Evolutionary conservation across 1,284 basidiomycete species (phyloP).

Genomic region (Cystobasidiaceae sp.): DNA sequence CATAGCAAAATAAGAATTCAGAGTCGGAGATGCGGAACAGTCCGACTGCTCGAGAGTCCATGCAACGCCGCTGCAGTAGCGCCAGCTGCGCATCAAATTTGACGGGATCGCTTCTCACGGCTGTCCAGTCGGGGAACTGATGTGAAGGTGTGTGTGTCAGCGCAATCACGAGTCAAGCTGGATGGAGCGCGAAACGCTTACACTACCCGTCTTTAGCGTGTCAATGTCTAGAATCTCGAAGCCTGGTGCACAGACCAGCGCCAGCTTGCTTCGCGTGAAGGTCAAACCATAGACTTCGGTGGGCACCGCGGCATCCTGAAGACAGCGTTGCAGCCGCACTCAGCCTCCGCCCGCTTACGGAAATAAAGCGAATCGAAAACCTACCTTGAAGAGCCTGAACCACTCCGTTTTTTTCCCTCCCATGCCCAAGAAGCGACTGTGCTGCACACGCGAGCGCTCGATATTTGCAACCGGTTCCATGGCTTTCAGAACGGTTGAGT

Average conservation of each 20-base stretch:
- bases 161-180: not conserved
- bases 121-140: conserved; percentile 31
- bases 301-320: conserved; percentile 31
- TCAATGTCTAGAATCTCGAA: conserved; percentile 83
- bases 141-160: not conserved
- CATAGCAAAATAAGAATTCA: conserved; percentile 88
- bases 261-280: conserved; percentile 85
- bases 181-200: not conserved
- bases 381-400: conserved; percentile 79
- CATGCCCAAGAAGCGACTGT: conserved; percentile 62
- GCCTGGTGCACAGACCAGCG: conserved; percentile 67
- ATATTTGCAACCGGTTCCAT: conserved; percentile 81
- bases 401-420: conserved; percentile 75
- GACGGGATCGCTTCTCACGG: conserved; percentile 21
- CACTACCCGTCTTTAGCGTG: conserved; percentile 33
- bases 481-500: conserved; percentile 86
- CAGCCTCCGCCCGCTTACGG: not conserved
- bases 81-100: conserved; percentile 17
- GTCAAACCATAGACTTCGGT: conserved; percentile 82
- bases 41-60: conserved; percentile 70
- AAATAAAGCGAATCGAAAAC: conserved; percentile 32
- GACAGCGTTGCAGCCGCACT: not conserved
- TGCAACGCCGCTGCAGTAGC: conserved; percentile 55
- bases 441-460: conserved; percentile 45
- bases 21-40: conserved; percentile 69